Evolutionary conservation across 441 rosid species (phyloP).

Genomic region (Populus hybrid): DNA sequence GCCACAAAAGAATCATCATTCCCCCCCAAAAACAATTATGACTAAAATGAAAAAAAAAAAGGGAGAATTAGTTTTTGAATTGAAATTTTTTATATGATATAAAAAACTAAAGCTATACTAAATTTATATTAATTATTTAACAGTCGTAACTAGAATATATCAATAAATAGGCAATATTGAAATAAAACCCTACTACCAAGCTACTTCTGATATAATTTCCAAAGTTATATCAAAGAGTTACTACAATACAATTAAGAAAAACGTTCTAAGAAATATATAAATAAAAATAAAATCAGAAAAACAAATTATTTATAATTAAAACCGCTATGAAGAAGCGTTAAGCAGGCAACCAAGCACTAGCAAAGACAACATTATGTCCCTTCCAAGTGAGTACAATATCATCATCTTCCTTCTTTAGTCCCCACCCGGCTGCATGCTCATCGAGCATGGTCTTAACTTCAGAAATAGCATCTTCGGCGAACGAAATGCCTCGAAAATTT

Average conservation of each 20-base stretch:
- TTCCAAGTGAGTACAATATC: slow-evolving; percentile 88
- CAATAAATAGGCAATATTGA: too few relatives aligned
- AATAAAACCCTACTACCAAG: too few relatives aligned
- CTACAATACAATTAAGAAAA: background rate
- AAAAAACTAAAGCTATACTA: too few relatives aligned
- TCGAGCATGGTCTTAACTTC: slow-evolving; percentile 77
- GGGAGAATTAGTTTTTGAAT: too few relatives aligned
- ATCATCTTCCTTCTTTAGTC: slow-evolving; percentile 76
- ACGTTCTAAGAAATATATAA: background rate
- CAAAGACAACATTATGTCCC: slow-evolving; percentile 90
- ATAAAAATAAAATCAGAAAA: background rate
- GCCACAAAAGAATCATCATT: too few relatives aligned
- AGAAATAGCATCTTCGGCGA: slow-evolving; percentile 47
- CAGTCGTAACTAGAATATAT: too few relatives aligned
- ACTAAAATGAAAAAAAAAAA: too few relatives aligned
- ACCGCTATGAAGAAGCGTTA: slow-evolving; percentile 3
- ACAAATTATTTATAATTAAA: background rate
- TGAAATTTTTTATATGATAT: too few relatives aligned
- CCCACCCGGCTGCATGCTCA: slow-evolving; percentile 93
- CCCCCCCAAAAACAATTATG: too few relatives aligned
- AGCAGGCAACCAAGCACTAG: slow-evolving; percentile 69
- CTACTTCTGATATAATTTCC: too few relatives aligned
- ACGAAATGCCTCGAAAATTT: slow-evolving; percentile 40
- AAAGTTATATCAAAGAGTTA: too few relatives aligned
- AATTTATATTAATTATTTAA: too few relatives aligned